A percentile compares a stretch with the other conserved stretches of the same genome.
These are phyloP conservation scores for Pseudogymnoascus sp. DNA, from an alignment of 2,329 filamentous ascomycete genomes.

Conservation along the genomic window DNA sequence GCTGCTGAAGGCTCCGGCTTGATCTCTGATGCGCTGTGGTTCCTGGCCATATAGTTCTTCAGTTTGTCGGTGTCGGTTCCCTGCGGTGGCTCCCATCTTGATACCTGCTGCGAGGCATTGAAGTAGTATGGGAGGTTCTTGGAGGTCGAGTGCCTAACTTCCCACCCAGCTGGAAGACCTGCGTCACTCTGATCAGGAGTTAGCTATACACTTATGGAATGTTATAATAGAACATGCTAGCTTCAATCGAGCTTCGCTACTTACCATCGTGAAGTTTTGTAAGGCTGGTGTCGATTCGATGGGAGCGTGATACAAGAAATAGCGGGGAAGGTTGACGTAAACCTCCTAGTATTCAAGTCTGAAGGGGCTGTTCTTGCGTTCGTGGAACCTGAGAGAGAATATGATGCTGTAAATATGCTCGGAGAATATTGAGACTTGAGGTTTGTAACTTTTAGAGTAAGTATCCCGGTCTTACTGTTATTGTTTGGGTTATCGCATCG, in stretches of 20 bases:
- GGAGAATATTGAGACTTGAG: slow-evolving; percentile 5
- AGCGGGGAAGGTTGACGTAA: slow-evolving; percentile 13
- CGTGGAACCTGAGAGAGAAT: not conserved
- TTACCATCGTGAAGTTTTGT: not conserved
- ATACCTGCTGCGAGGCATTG: slow-evolving; percentile 77
- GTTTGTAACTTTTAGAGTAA: not conserved
- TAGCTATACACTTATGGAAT: not conserved
- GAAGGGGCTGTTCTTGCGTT: slow-evolving; percentile 13
- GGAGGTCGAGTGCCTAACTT: slow-evolving; percentile 95
- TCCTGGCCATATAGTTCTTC: slow-evolving; percentile 84
- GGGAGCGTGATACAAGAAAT: slow-evolving; percentile 8
- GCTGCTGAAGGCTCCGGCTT: slow-evolving; percentile 25
- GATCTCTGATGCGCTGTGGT: slow-evolving; percentile 60
- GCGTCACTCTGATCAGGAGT: slow-evolving; percentile 53
- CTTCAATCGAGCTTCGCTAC: not conserved
- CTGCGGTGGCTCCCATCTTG: slow-evolving; percentile 86
- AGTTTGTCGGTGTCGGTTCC: slow-evolving; percentile 87
- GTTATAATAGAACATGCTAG: not conserved
- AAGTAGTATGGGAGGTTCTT: slow-evolving; percentile 99
- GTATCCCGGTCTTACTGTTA: slow-evolving; percentile 7
- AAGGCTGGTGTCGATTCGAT: not conserved
- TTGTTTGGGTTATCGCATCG: slow-evolving; percentile 7
- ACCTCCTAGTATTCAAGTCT: not conserved
- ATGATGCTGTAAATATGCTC: not conserved
- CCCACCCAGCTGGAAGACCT: slow-evolving; percentile 81